Evolutionary conservation across 2,329 filamentous ascomycete species (phyloP), one percentile per base, ranked within the genome.

Genomic region (Scedosporium minutisporum): DNA sequence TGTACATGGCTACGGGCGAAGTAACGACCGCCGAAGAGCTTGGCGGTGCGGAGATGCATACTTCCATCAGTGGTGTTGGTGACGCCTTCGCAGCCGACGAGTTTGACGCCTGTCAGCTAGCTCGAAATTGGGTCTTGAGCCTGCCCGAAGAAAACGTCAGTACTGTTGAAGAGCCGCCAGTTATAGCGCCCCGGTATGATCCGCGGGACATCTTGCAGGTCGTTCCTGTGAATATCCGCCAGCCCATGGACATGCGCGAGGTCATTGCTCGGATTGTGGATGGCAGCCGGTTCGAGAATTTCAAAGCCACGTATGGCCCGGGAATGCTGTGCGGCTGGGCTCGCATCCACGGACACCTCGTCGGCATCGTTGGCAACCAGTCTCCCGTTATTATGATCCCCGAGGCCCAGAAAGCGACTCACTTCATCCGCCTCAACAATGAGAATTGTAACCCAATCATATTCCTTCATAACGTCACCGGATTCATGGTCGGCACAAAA

Each of bases 1-100:
- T 77, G 1, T 76, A 76, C 63, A 76, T 77, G 75, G 75, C 76
- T 0, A 78, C 74, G 0, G 75, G 75, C 1, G 75, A 78, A 60
- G 64, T 72, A 0, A 71, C 74, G 16, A 73, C 68, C 3, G 73
- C 76, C 0, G 76, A 78, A 63, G 71, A 69, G 44, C 66, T 77
- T 2, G 75, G 76, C 5, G 75, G 76, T 18, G 75, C 74, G 6
- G 68, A 69, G 18, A 71, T 75, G 12, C 75, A 77, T 64, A 72
- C 69, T 0, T 71, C 67, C 2, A 64, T 72, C 0, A 77, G 75
- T 23, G 75, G 75, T 0, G 68, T 77, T 2, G 72, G 74, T 0
- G 75, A 77, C 63, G 72, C 75, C 60, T 69, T 77, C 29, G 75
- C 75, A 10, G 60, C 65, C 1, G 74, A 77, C 66, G 75, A 77